Conservation (phyloP, 1,284 basidiomycete species). For the Melampsora larici-populina region DNA sequence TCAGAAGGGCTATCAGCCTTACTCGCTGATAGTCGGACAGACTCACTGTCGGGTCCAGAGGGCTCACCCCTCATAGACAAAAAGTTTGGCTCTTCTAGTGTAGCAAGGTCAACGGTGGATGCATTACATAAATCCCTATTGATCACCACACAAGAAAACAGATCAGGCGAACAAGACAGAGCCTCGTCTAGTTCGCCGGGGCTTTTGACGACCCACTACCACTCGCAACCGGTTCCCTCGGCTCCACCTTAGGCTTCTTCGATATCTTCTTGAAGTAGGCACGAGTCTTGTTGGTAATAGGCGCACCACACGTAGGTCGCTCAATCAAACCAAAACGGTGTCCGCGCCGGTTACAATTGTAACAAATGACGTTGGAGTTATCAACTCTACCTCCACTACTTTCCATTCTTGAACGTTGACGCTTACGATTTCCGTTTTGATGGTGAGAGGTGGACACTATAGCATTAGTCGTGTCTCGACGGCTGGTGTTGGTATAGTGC, state of each 20-base stretch:
- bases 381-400: background rate
- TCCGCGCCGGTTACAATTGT: background rate
- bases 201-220: background rate
- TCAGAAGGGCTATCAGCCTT: too few relatives aligned
- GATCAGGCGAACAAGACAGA: background rate
- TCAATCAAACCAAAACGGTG: background rate
- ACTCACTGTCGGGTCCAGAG: too few relatives aligned
- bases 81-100: too few relatives aligned
- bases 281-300: background rate
- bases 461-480: background rate
- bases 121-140: background rate
- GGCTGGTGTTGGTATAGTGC: too few relatives aligned
- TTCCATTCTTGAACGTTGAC: background rate
- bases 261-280: background rate
- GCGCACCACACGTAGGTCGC: background rate
- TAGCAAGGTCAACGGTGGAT: background rate
- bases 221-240: background rate
- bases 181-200: background rate
- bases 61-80: too few relatives aligned
- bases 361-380: background rate
- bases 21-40: too few relatives aligned
- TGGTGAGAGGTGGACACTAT: background rate
- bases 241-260: too few relatives aligned
- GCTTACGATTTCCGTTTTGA: background rate
- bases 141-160: background rate